Evolutionary conservation across 2,329 filamentous ascomycete species (phyloP), one percentile per base, ranked within the genome.

Genomic region (Leptographium lundbergii): DNA sequence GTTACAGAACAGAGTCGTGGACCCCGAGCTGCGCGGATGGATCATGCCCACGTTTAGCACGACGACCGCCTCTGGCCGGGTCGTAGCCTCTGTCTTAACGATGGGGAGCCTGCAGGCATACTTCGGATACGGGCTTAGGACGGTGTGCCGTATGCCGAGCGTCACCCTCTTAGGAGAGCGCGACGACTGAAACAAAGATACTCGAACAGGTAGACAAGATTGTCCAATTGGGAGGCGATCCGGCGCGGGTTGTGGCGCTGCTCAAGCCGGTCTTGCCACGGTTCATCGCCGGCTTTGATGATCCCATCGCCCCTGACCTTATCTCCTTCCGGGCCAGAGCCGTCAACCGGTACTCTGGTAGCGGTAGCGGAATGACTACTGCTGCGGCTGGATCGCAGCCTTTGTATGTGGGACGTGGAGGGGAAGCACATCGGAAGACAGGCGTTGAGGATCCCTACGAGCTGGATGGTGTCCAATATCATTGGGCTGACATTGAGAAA

Each of bases 11-110:
- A 73, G 75, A 36, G 64, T 81, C 29, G 63, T 68, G 0, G 75
- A 78, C 59, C 65, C 69, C 0, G 66, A 67, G 0, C 64, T 81
- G 4, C 67, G 69, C 3, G 63, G 68, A 1, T 82, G 78, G 77
- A 70, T 82, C 19, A 70, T 81, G 63, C 80, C 79, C 0, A 61
- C 67, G 2, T 83, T 82, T 62, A 73, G 69, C 5, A 84, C 80
- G 0, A 81, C 79, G 0, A 75, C 71, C 0, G 61, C 69, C 1
- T 64, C 63, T 0, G 80, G 83, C 64, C 64, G 64, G 6, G 66
- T 74, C 0, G 70, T 74, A 2, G 74, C 75, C 0, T 67, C 73
- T 0, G 68, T 81, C 3, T 54, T 79, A 2, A 75, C 82, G 69
- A 81, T 82, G 77, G 76, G 74, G 2, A 67, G 73, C 0, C 66